Evolutionary conservation across 2,329 filamentous ascomycete species (phyloP), one percentile per base, ranked within the genome.

Genomic region (Botrytis paeoniae): DNA sequence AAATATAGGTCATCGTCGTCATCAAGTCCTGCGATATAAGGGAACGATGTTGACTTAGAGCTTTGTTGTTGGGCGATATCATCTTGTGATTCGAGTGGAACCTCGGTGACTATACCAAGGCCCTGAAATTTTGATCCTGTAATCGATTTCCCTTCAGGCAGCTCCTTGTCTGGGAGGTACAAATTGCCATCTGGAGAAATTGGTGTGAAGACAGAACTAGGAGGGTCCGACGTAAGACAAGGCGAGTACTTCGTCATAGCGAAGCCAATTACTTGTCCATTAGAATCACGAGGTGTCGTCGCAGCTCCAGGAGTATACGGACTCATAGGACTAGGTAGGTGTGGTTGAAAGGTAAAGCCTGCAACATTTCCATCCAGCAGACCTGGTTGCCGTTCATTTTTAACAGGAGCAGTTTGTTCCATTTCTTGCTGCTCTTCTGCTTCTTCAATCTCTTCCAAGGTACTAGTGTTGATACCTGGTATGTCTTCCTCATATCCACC

Each of bases 221-320:
- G 73, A 59, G n/a, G 65, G 12, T 69, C 45, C 48, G 43, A 1
- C 35, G 45, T 35, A 35, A 75, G 48, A 62, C 74, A 74, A n/a
- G 78, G 78, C 1, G 78, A 80, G 60, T 80, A 76, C 57, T 79
- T 80, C 7, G 79, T 79, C 75, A 80, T 75, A 12, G 88, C 88
- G 78, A 86, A 88, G 2, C 88, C 89, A 77, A 91, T 89, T 7
- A 84, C 83, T 62, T 86, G 84, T 8, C 88, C 88, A 69, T 84
- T 82, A 1, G 82, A 81, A 78, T 91, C 88, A 74, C 88, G 83
- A 16, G 89, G 88, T 0, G 89, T 90, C 29, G 81, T 79, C 4
- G 84, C 75, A 72, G 87, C 79, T 0, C 82, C 85, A 20, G 85
- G 82, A 69, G 83, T 85, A 12, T 81, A 80, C 25, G 89, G 88